Percentiles rank a stretch among this genome's conserved stretches.
Conservation (phyloP, 352 stramenopile genomes). For the Phytophthora cactorum region DNA sequence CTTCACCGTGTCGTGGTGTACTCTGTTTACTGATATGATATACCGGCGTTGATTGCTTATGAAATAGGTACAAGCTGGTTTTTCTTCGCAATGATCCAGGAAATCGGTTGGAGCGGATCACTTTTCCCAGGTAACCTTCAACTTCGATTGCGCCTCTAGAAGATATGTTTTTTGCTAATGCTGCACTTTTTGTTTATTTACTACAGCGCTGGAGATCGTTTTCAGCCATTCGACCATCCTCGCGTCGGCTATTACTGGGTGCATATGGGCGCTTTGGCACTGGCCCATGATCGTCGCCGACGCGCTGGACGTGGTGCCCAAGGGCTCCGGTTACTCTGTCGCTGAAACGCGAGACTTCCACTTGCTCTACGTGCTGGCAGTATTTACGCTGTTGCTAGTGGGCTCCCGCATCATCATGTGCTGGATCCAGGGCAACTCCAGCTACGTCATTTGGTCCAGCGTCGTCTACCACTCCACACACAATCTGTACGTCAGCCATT, state of each 20-base stretch:
- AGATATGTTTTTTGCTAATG: slow-evolving; percentile 4
- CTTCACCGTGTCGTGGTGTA: not conserved
- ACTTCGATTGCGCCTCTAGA: slow-evolving; percentile 8
- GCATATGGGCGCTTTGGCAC: slow-evolving; percentile 87
- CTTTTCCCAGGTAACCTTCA: slow-evolving; percentile 76
- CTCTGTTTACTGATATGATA: slow-evolving; percentile 13
- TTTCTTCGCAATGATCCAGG: slow-evolving; percentile 78
- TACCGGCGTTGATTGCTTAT: slow-evolving; percentile 15
- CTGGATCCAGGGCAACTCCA: slow-evolving; percentile 90
- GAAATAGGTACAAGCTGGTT: slow-evolving; percentile 85
- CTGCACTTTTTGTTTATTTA: not conserved
- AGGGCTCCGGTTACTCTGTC: slow-evolving; percentile 79
- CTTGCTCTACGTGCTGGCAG: slow-evolving; percentile 75
- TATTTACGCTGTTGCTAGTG: slow-evolving; percentile 83
- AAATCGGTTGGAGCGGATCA: slow-evolving; percentile 88
- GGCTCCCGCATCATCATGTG: slow-evolving; percentile 91
- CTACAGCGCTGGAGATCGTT: slow-evolving; percentile 80
- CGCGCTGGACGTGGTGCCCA: slow-evolving; percentile 73
- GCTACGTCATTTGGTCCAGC: slow-evolving; percentile 90
- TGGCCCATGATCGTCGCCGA: slow-evolving; percentile 91
- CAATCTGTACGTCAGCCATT: slow-evolving; percentile 71
- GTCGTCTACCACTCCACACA: slow-evolving; percentile 87
- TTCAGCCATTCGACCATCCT: slow-evolving; percentile 89
- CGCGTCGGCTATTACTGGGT: slow-evolving; percentile 84
- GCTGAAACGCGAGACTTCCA: slow-evolving; percentile 82